Evolutionary conservation across 2,329 filamentous ascomycete species (phyloP), one percentile per base, ranked within the genome.

Genomic region (Neophaeococcomyces mojaviensis): DNA sequence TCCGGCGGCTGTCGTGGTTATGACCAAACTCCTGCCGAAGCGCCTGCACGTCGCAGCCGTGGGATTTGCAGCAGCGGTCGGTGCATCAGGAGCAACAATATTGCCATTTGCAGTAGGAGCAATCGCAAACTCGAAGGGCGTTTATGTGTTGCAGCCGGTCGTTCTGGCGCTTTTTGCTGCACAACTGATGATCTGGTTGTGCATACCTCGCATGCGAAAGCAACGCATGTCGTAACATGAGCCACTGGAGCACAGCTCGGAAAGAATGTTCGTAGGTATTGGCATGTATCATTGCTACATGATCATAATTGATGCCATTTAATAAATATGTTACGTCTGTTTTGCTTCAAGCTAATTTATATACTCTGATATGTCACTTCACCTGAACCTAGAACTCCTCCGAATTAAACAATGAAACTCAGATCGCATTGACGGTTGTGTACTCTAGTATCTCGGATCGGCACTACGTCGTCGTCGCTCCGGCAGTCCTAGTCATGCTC

Each of bases 21-120:
- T 78, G 2, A 85, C 84, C 0, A 86, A 84, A 53, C 68, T 89
- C 5, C 68, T 90, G 2, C 84, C 85, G 0, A 72, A 70, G 34
- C 75, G 85, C 51, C 69, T 87, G 31, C 86, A 92, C 56, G 82
- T 89, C 39, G 78, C 77, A 13, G 79, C 79, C 2, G 84, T 90
- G 50, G 85, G 86, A 0, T 88, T 90, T 58, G 81, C 82, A 1
- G 79, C 83, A 1, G 84, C 85, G 0, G 77, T 88, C 58, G 86
- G 86, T 1, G 82, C 84, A 0, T 76, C 74, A 2, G 86, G 86
- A 1, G 84, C 80, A 1, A 59, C 58, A 4, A 55, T 64, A 2
- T 59, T 67, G 26, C 66, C 65, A 3, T 68, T 67, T 47, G 59
- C 61, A 10, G 63, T 66, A 24, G 66, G 64, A 22, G 64, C 64